A percentile compares a stretch with the other conserved stretches of the same genome.
Evolutionary conservation across 805 yeast genomes (phyloP).

Genomic region (Pichia pseudocactophila): DNA sequence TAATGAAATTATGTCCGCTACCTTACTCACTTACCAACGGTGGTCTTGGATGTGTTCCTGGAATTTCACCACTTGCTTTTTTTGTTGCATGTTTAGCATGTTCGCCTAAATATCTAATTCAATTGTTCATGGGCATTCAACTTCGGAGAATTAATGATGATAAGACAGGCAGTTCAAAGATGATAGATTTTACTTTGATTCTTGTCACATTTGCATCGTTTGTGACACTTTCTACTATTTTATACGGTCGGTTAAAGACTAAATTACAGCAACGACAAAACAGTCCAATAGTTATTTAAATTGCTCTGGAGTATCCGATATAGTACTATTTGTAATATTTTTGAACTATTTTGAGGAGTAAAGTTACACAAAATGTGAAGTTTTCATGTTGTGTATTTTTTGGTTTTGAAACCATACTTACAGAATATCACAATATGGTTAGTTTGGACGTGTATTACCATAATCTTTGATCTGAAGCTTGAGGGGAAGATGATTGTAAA

Average conservation of each 20-base stretch:
- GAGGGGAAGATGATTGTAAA: too few species aligned
- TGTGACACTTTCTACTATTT: slow-evolving; percentile 51
- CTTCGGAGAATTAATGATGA: slow-evolving; percentile 58
- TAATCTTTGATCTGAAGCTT: too few species aligned
- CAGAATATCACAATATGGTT: too few species aligned
- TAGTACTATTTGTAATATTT: too few species aligned
- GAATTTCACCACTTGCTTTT: slow-evolving; percentile 53
- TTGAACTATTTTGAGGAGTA: too few species aligned
- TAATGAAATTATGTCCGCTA: slow-evolving; percentile 80
- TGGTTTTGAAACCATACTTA: too few species aligned
- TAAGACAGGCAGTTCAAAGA: slow-evolving; percentile 34
- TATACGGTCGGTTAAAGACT: slow-evolving; percentile 47
- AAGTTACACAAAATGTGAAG: too few species aligned
- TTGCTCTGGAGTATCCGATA: too few species aligned
- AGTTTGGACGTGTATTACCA: too few species aligned
- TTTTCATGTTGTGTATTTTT: too few species aligned
- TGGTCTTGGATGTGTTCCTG: slow-evolving; percentile 82
- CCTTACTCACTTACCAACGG: slow-evolving; percentile 92
- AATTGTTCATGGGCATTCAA: slow-evolving; percentile 70
- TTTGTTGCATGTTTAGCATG: slow-evolving; percentile 63
- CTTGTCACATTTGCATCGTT: slow-evolving; percentile 47
- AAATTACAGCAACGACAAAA: slow-evolving; percentile 17
- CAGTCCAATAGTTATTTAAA: background rate
- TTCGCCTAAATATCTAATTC: slow-evolving; percentile 74
- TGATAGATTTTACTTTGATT: slow-evolving; percentile 59